Conservation (phyloP, 2,329 filamentous ascomycete genomes). For the Elsinoe fawcettii region DNA sequence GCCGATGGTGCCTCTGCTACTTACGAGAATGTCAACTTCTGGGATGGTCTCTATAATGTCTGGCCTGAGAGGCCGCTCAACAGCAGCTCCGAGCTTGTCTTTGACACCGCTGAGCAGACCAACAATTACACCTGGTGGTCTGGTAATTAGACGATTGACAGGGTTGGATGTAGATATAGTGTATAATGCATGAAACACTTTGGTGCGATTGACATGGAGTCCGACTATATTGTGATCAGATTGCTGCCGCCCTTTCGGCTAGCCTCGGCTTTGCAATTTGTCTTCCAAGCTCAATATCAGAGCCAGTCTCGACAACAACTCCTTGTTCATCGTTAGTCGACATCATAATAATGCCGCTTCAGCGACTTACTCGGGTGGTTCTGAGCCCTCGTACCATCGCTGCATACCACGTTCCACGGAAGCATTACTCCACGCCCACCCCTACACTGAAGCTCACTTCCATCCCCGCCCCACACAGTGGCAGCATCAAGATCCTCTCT, state of each 20-base stretch:
- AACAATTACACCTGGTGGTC: slow-evolving; percentile 41
- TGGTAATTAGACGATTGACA: not conserved
- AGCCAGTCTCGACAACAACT: not conserved
- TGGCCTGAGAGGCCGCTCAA: slow-evolving; percentile 34
- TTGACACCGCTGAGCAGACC: slow-evolving; percentile 37
- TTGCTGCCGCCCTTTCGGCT: not conserved
- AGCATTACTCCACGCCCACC: slow-evolving; percentile 19
- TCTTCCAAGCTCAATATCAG: not conserved
- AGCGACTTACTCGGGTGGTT: not conserved
- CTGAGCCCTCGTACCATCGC: not conserved
- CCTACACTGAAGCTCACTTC: slow-evolving; percentile 58
- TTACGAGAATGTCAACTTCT: slow-evolving; percentile 31
- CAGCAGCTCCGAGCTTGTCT: slow-evolving; percentile 34
- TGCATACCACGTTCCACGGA: not conserved
- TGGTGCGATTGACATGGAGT: too few relatives aligned
- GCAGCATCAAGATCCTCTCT: slow-evolving; percentile 79
- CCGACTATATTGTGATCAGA: not conserved
- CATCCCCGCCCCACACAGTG: slow-evolving; percentile 68
- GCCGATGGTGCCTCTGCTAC: slow-evolving; percentile 29
- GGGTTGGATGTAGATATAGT: not conserved
- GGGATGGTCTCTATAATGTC: slow-evolving; percentile 29
- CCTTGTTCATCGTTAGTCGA: not conserved
- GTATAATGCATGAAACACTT: not conserved
- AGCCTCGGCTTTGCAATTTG: not conserved
- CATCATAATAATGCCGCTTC: not conserved